Evolutionary conservation across 768 basidiomycete genomes (phyloP), one percentile per base, ranked within the genome.

Genomic region (Leucocoprinus birnbaumii): DNA sequence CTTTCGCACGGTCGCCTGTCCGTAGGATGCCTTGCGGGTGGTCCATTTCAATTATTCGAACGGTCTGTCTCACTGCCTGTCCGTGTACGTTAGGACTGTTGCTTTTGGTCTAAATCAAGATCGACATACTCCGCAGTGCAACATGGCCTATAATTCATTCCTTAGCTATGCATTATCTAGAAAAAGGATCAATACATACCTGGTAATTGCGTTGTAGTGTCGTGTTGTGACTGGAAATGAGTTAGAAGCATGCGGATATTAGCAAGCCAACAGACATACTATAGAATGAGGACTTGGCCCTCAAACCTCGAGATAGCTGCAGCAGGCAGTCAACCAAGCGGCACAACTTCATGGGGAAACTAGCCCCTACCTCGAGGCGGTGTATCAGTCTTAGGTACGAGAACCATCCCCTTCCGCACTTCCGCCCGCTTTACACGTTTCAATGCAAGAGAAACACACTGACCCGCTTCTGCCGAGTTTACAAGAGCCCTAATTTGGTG

Each of bases 191-290:
- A 27, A 16, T 18, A 61, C 77, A n/a, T 60, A 87, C 89, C 73
- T 96, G 94, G 63, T 97, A 97, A 63, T 92, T 91, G 68, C 80
- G 85, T 71, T 97, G 94, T 59, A 97, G 75, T 21, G 94, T 97
- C 41, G 92, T 94, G 64, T 94, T 94, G 68, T 94, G 92, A 63
- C 89, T 92, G 49, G 53, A 58, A 18, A 37, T 11, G 43, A 34
- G 22, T 31, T 57, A 27, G 40, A 41, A 42, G 24, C 58, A 16
- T 61, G 40, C 18, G 45, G 24, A 48, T 47, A 41, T 5, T 31
- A 2, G 21, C 18, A 45, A n/a, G 44, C 16, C 45, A 34, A 11
- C 46, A 9, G 9, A 73, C 87, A 61, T 72, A 92, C 90, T 96
- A 97, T 53, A 99, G 71, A 48, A 98, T 89, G 52, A 99, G 79